These are phyloP conservation scores for Marasmius sp. DNA, from an alignment of 1,284 basidiomycete genomes.

Conservation along the genomic window DNA sequence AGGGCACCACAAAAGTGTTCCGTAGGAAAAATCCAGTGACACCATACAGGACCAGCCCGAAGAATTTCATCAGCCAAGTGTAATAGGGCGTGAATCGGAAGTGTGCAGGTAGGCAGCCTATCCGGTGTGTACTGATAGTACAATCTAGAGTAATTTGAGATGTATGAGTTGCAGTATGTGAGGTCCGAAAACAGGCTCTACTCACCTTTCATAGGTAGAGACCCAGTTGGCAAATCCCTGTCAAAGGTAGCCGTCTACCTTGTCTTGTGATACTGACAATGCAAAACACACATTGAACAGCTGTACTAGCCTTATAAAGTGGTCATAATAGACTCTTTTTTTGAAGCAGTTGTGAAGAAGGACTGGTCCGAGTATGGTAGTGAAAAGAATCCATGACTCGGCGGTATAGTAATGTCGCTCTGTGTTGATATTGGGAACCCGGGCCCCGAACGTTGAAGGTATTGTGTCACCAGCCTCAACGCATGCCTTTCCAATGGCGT, in stretches of 20 bases:
- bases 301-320: constrained; percentile 21
- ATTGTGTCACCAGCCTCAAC: constrained; percentile 26
- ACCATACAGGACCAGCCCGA: too few relatives aligned
- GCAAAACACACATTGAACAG: constrained; percentile 19
- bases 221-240: constrained; percentile 19
- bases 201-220: constrained; percentile 23
- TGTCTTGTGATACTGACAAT: constrained; percentile 12
- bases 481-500: constrained; percentile 29
- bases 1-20: too few relatives aligned
- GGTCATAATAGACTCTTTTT: constrained; percentile 19
- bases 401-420: constrained; percentile 24
- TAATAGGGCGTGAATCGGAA: too few relatives aligned
- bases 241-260: constrained; percentile 13
- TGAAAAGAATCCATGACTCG: constrained; percentile 21
- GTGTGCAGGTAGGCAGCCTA: too few relatives aligned
- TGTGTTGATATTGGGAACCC: constrained; percentile 27
- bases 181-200: too few relatives aligned
- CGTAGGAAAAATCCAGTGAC: too few relatives aligned
- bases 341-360: constrained; percentile 16
- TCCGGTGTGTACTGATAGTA: too few relatives aligned
- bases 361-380: constrained; percentile 18
- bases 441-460: constrained; percentile 29
- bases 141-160: too few relatives aligned
- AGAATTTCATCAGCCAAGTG: too few relatives aligned
- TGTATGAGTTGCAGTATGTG: too few relatives aligned